Evolutionary conservation across 768 basidiomycete genomes (phyloP).

Genomic region (Austroboletus eburneus): DNA sequence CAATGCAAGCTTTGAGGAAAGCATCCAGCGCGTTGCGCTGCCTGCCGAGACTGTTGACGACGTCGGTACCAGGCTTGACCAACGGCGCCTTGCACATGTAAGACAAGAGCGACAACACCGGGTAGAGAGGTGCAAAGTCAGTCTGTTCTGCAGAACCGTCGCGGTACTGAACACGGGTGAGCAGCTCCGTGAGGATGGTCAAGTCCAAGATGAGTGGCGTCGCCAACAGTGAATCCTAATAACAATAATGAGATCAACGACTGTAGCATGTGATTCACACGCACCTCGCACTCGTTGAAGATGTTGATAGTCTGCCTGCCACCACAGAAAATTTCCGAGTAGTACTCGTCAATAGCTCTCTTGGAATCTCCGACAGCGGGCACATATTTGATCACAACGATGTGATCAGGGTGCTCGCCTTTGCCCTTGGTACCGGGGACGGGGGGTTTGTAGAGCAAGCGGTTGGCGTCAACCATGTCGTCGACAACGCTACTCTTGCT

Average conservation of each 20-base stretch:
- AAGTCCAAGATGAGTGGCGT: slow-evolving; percentile 95
- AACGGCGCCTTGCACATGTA: slow-evolving; percentile 99
- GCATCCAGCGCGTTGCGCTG: slow-evolving; percentile 92
- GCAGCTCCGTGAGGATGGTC: slow-evolving; percentile 86
- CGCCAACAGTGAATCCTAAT: slow-evolving; percentile 87
- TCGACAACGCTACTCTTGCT: slow-evolving; percentile 96
- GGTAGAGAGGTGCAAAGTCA: slow-evolving; percentile 83
- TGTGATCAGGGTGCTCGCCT: slow-evolving; percentile 97
- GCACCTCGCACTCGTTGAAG: slow-evolving; percentile 95
- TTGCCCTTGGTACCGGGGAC: slow-evolving; percentile 57
- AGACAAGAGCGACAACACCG: slow-evolving; percentile 85
- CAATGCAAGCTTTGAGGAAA: slow-evolving; percentile 93
- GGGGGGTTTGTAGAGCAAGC: slow-evolving; percentile 84
- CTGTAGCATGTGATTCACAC: slow-evolving; percentile 7
- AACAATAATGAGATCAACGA: background rate
- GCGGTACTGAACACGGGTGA: slow-evolving; percentile 91
- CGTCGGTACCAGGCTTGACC: slow-evolving; percentile 89
- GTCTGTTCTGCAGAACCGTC: slow-evolving; percentile 38
- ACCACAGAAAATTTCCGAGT: slow-evolving; percentile 96
- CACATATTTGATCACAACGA: slow-evolving; percentile 96
- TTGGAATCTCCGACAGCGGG: slow-evolving; percentile 97
- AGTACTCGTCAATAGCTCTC: slow-evolving; percentile 99
- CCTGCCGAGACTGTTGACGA: slow-evolving; percentile 92
- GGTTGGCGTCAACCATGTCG: slow-evolving; percentile 95
- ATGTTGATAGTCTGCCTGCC: slow-evolving; percentile 92